Evolutionary conservation across 805 yeast species (phyloP), one percentile per base, ranked within the genome.

Genomic region (Maudiozyma saulgeensis): DNA sequence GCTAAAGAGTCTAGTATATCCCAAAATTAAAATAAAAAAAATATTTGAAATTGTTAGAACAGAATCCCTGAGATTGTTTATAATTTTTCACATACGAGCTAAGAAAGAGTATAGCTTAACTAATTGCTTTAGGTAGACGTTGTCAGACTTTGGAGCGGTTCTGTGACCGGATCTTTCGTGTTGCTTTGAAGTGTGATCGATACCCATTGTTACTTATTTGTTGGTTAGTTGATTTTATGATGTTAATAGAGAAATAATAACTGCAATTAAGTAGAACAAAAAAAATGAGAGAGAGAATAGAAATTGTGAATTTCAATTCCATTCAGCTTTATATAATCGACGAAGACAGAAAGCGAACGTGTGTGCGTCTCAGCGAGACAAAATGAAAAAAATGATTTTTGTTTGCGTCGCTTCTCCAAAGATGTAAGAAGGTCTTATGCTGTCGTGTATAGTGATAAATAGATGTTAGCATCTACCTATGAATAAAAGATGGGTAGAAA

Each of bases 141-240:
- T 93, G 80, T 93, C 96, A 63, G 98, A 91, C 82, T 88, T 88
- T 79, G 99, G 99, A 77, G 97, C 97, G 73, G 84, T 78, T 80
- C 99, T 89, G 88, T 88, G 96, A 77, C 95, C 84, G 66, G 84
- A 77, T 79, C 88, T 87, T 72, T 80, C 81, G 84, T 93, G 99
- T 79, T 88, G 97, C 78, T 91, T 93, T 74, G 82, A 73, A 77
- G 84, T 80, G 81, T 87, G 96, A 80, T 93, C 98, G 79, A 84
- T 87, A 84, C 96, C 98, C 98, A 90, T 90, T 70, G 67, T 76
- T 51, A n/a, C 5, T 18, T 6, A 35, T 12, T 39, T 31, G 28
- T 18, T 46, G 21, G 1, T 7, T 46, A 12, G 11, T 13, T 44
- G 13, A 19, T 13, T 44, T 15, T 44, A 43, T 21, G 6, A 15